Percentiles rank a stretch among this genome's conserved stretches.
Conservation (phyloP, 192 early-diverging fungal species). For the Geranomyces michiganensis region DNA sequence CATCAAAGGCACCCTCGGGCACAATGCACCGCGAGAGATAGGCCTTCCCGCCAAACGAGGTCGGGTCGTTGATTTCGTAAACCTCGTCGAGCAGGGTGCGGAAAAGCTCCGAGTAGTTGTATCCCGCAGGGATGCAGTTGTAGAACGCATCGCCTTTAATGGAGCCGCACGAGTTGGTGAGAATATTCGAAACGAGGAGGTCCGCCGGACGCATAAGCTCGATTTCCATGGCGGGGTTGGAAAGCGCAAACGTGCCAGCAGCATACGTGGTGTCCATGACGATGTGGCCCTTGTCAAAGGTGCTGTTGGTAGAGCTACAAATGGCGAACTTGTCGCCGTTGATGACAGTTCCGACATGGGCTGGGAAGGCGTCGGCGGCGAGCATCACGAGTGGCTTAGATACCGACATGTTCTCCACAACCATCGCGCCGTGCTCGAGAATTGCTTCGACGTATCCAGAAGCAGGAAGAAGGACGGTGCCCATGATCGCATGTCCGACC, state of each 20-base stretch:
- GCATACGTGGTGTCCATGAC: slow-evolving; percentile 19
- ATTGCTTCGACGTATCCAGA: slow-evolving; percentile 25
- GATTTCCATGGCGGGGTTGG: slow-evolving; percentile 13
- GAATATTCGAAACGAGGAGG: background rate
- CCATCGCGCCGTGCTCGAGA: slow-evolving; percentile 21
- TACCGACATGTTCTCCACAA: slow-evolving; percentile 15
- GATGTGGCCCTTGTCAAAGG: background rate
- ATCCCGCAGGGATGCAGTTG: slow-evolving; percentile 5
- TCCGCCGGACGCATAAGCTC: background rate
- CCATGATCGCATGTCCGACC: slow-evolving; percentile 27
- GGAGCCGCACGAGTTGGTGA: background rate
- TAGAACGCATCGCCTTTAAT: slow-evolving; percentile 18
- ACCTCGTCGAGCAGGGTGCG: slow-evolving; percentile 1
- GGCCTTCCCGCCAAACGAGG: background rate
- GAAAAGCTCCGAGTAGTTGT: slow-evolving; percentile 18
- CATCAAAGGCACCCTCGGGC: background rate
- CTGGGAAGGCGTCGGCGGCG: slow-evolving; percentile 6
- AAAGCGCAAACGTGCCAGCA: background rate
- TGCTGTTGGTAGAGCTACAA: slow-evolving; percentile 4
- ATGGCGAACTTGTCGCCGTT: slow-evolving; percentile 12
- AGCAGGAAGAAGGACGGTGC: slow-evolving; percentile 30
- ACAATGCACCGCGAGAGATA: slow-evolving; percentile 2
- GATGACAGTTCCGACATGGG: slow-evolving; percentile 8
- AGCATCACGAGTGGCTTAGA: slow-evolving; percentile 15
- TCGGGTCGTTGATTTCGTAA: slow-evolving; percentile 5